Base-by-base conservation (phyloP, 2,329 filamentous ascomycete genomes). In the Zymoseptoria brevis region DNA sequence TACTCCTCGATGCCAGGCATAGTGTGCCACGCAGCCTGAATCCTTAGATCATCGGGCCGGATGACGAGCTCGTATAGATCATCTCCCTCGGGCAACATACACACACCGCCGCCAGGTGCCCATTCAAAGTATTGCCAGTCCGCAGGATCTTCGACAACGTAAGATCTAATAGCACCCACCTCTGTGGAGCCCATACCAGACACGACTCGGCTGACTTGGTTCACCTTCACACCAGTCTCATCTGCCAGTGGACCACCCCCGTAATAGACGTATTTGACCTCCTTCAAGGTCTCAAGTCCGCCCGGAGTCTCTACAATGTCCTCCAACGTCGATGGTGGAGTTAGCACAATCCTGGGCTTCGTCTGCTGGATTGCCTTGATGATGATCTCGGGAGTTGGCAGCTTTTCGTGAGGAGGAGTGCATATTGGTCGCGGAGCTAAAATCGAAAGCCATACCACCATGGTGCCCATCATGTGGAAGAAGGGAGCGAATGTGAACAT, bases 31-130 rank as follows among this genome's bases (percentile, higher is more conserved):
- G 71, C 50, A 1, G 53, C 60, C 22, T 64, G 65, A 21, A 58
- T 57, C 29, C 57, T 50, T 56, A 59, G 19, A 55, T 66, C 52
- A 53, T 59, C 50, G 55, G 65, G 60, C 50, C 58, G 60, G 13
- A 76, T 66, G 58, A 71, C 72, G 49, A 74, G 69, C 60, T 77
- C 75, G 53, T 71, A 73, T 0, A 71, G 62, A n/a, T 59, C 60
- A 19, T 56, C 57, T 4, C 52, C 56, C 24, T 64, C 63, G 9
- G 54, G 50, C 29, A 60, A 52, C 64, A 62, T 63, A 22, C 57
- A 53, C 7, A 59, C 53, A 13, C 61, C 62, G 11, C 55, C 55
- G 24, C 61, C 59, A 21, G 61, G 61, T 30, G 57, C 62, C 62
- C 62, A 68, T 22, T 67, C 65, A 35, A 66, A 68, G 54, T 62